phyloP scores from a whole-genome alignment of 2,329 filamentous ascomycete species.

The Pestalotiopsis sp. region DNA sequence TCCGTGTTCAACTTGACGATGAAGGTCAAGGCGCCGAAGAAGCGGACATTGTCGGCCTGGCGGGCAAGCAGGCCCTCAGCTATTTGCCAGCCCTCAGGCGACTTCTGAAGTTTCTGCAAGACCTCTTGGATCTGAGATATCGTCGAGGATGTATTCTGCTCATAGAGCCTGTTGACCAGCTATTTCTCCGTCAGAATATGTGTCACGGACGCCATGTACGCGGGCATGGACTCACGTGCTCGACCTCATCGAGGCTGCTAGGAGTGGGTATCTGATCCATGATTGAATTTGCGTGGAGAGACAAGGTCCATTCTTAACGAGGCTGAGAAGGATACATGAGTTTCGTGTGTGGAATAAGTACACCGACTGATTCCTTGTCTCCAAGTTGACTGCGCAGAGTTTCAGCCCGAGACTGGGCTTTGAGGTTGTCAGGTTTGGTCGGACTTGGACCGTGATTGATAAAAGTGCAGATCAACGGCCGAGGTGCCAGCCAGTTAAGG shows the following conservation, averaged over 20 bases:
- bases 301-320: constrained; percentile 5
- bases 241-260: constrained; percentile 13
- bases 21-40: constrained; percentile 91
- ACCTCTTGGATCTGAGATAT: constrained; percentile 67
- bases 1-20: constrained; percentile 95
- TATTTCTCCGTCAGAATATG: constrained; percentile 19
- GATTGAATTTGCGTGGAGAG: neutral
- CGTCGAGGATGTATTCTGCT: constrained; percentile 50
- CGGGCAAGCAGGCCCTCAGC: constrained; percentile 75
- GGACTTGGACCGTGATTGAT: neutral
- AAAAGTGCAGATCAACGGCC: neutral
- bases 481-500: neutral
- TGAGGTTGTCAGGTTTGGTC: neutral
- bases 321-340: neutral
- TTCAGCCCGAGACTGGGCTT: neutral
- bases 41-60: constrained; percentile 75
- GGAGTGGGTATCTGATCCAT: constrained; percentile 13
- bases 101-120: constrained; percentile 78
- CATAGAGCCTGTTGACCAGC: constrained; percentile 57
- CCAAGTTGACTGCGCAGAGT: neutral
- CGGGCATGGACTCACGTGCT: constrained; percentile 1
- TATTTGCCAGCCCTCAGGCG: constrained; percentile 82
- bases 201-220: neutral
- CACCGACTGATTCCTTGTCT: neutral
- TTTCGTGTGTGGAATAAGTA: neutral